Evolutionary conservation across 2,329 filamentous ascomycete genomes (phyloP), one percentile per base, ranked within the genome.

Genomic region (Leptoxyphium fumago): DNA sequence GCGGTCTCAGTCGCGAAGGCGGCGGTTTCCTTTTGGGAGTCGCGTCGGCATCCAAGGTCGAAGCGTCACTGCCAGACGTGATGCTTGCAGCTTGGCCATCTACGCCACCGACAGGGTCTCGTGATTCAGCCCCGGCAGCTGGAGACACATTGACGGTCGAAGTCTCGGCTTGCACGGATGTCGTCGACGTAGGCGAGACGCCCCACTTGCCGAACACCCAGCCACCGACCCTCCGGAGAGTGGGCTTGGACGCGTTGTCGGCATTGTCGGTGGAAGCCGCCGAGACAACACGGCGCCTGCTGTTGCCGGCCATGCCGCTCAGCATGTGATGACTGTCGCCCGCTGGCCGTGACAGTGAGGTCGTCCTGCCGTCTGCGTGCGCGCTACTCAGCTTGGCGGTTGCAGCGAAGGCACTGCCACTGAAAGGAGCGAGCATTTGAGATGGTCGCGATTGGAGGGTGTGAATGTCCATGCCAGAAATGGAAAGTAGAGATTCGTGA

Each of bases 401-500:
- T 43, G 69, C 67, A 13, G 65, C 66, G 44, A 70, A 69, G 29
- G 67, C 63, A 38, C 65, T 59, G 43, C 59, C 45, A 68, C 69
- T 46, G 72, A 75, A 18, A 74, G 64, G 55, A 48, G 67, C 67
- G 14, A 80, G 75, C 46, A 91, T 73, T 55, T 93, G 84, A 29
- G 82, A 84, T 0, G 85, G 84, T 3, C 83, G 76, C 1, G 74
- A 72, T 54, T 81, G 80, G 4, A 93, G 70, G 2, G 60, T 61
- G 60, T 94, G 87, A 41, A 94, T 93, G 58, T 95, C 89, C 60
- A 94, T 80, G 2, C 86, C 87, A 0, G 80, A 77, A 1, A 94
- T 74, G 0, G 88, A 95, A 52, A 95, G 75, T 48, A 95, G 80
- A 14, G 85, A 94, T 59, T 95, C 88, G 53, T 94, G 86, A 1